Evolutionary conservation across 1,284 basidiomycete genomes (phyloP).

Genomic region (Hortiboletus rubellus): DNA sequence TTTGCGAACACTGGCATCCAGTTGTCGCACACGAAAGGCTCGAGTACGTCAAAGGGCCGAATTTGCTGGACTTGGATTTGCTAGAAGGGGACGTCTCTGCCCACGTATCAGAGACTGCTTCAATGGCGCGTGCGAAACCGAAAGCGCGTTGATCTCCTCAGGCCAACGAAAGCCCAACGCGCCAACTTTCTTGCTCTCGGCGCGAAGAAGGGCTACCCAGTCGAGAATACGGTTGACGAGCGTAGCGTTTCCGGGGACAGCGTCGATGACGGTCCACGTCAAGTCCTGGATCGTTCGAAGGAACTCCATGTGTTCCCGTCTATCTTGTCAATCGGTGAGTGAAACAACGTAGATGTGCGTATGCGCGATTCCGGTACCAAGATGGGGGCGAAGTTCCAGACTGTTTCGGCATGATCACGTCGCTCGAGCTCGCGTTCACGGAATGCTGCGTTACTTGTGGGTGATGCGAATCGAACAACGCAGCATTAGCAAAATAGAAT

Average conservation of each 20-base stretch:
- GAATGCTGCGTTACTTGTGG: neutral
- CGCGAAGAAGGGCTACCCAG: slow-evolving; percentile 42
- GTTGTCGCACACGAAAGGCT: slow-evolving; percentile 50
- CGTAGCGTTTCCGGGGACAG: slow-evolving; percentile 39
- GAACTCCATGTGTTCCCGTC: slow-evolving; percentile 27
- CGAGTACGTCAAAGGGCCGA: neutral
- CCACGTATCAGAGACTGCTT: slow-evolving; percentile 38
- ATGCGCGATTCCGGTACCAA: slow-evolving; percentile 18
- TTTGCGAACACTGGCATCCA: slow-evolving; percentile 41
- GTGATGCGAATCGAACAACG: too few species aligned
- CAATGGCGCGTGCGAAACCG: slow-evolving; percentile 30
- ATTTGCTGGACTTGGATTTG: neutral
- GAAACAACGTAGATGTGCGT: slow-evolving; percentile 58
- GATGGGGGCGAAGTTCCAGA: neutral
- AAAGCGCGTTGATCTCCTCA: slow-evolving; percentile 37
- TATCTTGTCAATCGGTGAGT: slow-evolving; percentile 22
- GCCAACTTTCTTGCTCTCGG: slow-evolving; percentile 4
- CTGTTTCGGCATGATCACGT: slow-evolving; percentile 38
- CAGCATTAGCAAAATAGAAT: too few species aligned
- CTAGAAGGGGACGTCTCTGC: slow-evolving; percentile 1
- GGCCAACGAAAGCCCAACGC: slow-evolving; percentile 48
- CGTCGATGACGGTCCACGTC: slow-evolving; percentile 56
- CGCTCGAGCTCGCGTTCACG: slow-evolving; percentile 21
- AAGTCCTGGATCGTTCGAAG: slow-evolving; percentile 32
- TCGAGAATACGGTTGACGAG: slow-evolving; percentile 43